A percentile compares a stretch with the other conserved stretches of the same genome.
Evolutionary conservation across 352 stramenopile species (phyloP).

Genomic region (Phytophthora niederhauseri): DNA sequence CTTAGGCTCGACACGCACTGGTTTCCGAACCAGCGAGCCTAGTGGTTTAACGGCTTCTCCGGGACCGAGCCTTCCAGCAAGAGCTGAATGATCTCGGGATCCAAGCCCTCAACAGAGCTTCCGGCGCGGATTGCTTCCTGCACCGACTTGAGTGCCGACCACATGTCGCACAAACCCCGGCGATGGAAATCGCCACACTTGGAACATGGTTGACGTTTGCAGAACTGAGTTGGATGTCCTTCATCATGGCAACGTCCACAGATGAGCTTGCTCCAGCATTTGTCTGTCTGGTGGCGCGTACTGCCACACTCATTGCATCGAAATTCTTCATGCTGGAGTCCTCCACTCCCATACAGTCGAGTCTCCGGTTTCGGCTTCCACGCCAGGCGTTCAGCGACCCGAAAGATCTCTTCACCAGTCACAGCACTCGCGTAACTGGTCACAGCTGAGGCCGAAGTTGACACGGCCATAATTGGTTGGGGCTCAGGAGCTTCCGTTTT

Average conservation of each 20-base stretch:
- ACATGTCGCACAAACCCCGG: slow-evolving; percentile 6
- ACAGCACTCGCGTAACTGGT: too few relatives aligned
- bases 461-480: too few relatives aligned
- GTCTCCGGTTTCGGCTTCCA: too few relatives aligned
- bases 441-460: too few relatives aligned
- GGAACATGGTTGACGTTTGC: neutral
- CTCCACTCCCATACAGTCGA: too few relatives aligned
- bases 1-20: slow-evolving; percentile 20
- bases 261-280: neutral
- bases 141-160: slow-evolving; percentile 1
- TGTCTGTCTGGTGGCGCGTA: neutral
- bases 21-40: slow-evolving; percentile 9
- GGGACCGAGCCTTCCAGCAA: neutral
- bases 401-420: too few relatives aligned
- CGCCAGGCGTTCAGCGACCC: too few relatives aligned
- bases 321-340: too few relatives aligned
- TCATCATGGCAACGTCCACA: slow-evolving; percentile 12
- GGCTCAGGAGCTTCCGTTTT: neutral
- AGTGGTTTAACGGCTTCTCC: slow-evolving; percentile 21
- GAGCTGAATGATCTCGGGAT: neutral
- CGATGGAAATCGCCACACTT: slow-evolving; percentile 8
- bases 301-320: slow-evolving; percentile 4
- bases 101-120: neutral
- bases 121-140: neutral
- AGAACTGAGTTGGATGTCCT: slow-evolving; percentile 9